A percentile compares a stretch with the other conserved stretches of the same genome.
Conservation (phyloP, 2,329 filamentous ascomycete species). For the Aspergillus japonicus region DNA sequence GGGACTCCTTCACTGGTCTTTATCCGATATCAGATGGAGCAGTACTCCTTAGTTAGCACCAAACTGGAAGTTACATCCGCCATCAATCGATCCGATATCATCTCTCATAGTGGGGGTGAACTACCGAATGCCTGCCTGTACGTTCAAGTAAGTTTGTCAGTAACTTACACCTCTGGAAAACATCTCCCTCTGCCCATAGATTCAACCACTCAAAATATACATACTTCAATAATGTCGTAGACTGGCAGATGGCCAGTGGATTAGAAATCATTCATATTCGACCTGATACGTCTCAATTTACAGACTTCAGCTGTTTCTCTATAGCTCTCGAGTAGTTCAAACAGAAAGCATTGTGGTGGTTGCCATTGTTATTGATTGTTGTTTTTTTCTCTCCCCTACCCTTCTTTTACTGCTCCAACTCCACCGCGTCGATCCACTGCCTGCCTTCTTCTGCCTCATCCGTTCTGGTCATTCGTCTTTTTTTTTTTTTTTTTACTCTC, state of each 20-base stretch:
- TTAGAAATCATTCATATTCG: no score
- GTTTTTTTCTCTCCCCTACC: background rate
- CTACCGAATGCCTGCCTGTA: no score
- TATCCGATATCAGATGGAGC: background rate
- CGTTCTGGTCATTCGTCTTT: background rate
- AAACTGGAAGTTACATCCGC: background rate
- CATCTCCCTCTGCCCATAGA: background rate
- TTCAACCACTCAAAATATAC: no score
- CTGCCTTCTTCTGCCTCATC: slow-evolving; percentile 10
- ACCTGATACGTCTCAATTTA: no score
- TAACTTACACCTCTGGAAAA: background rate
- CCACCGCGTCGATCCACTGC: slow-evolving; percentile 22
- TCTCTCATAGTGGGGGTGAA: background rate
- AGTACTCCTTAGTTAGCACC: background rate
- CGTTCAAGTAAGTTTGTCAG: no score
- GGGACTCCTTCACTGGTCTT: background rate
- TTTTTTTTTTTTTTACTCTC: background rate
- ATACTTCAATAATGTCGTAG: no score
- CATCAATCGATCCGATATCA: background rate
- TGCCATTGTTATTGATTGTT: background rate
- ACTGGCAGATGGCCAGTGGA: no score
- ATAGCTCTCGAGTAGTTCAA: no score
- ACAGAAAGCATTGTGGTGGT: background rate
- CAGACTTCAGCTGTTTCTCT: no score
- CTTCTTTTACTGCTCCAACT: slow-evolving; percentile 8